Evolutionary conservation across 495 filamentous ascomycete species (phyloP).

Genomic region (Tuber aestivum): DNA sequence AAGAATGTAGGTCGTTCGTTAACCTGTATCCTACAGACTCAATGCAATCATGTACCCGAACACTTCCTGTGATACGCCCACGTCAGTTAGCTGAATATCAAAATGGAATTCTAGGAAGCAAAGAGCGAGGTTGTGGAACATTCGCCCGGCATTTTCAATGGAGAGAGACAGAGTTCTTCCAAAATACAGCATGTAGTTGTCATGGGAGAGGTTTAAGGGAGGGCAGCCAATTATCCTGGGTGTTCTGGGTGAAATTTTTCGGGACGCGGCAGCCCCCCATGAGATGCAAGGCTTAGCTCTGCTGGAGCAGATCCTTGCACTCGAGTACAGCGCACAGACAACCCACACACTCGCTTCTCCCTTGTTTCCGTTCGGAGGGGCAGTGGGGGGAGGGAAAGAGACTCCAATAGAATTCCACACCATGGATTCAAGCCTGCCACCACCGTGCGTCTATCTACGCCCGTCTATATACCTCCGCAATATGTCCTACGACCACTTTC

Average conservation of each 20-base stretch:
- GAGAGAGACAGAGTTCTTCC: background rate
- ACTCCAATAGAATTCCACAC: background rate
- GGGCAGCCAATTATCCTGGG: background rate
- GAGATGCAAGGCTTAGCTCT: background rate
- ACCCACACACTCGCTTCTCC: background rate
- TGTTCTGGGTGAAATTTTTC: background rate
- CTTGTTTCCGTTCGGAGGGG: background rate
- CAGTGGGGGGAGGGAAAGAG: background rate
- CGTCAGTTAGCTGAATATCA: background rate
- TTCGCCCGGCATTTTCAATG: background rate
- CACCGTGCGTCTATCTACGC: background rate
- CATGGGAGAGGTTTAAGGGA: background rate
- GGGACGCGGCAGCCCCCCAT: background rate
- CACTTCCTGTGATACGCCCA: background rate
- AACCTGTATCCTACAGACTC: background rate
- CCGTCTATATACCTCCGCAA: background rate
- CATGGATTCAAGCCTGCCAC: background rate
- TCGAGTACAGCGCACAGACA: slow-evolving; percentile 1
- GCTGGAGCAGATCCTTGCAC: background rate
- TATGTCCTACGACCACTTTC: background rate
- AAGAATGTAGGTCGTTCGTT: background rate
- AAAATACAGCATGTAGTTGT: background rate
- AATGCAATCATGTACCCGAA: background rate
- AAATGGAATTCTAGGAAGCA: background rate
- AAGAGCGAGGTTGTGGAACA: background rate